These are phyloP conservation scores for Pelargonium exstipulatum DNA, from an alignment of 441 rosid genomes.

Conservation along the genomic window DNA sequence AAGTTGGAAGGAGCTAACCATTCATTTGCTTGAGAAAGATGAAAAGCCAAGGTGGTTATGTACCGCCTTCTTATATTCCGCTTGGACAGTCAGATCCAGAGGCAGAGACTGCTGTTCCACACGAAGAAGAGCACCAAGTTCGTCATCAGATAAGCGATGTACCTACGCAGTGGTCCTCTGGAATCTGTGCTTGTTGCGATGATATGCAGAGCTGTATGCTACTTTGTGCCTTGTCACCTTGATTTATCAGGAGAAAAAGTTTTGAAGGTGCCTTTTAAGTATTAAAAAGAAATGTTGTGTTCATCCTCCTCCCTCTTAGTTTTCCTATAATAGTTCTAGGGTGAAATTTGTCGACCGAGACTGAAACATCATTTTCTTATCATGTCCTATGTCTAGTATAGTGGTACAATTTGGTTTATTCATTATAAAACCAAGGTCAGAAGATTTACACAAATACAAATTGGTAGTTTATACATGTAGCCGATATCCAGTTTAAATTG, in stretches of 20 bases:
- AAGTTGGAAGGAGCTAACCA: background rate
- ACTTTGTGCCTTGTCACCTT: constrained; percentile 62
- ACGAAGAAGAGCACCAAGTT: constrained; percentile 23
- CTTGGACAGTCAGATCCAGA: constrained; percentile 55
- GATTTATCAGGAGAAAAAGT: constrained; percentile 44
- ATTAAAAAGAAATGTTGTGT: background rate
- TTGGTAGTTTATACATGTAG: no score
- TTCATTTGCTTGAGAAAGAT: constrained; percentile 25
- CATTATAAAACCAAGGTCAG: no score
- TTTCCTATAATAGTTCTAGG: no score
- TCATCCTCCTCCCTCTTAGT: background rate
- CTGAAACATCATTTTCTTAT: no score
- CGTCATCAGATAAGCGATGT: constrained; percentile 20
- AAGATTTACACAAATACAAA: no score
- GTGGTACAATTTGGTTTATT: no score
- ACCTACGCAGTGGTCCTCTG: constrained; percentile 71
- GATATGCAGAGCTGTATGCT: constrained; percentile 96
- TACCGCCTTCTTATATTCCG: constrained; percentile 76
- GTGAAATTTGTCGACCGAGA: no score
- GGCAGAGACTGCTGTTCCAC: constrained; percentile 23
- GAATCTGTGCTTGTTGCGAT: constrained; percentile 96
- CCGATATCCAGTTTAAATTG: no score
- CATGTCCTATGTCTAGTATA: no score
- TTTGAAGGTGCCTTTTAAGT: constrained; percentile 52
- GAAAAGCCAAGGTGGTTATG: constrained; percentile 51